These are phyloP conservation scores for Aspergillus japonicus DNA, from an alignment of 2,329 filamentous ascomycete genomes.

Conservation along the genomic window DNA sequence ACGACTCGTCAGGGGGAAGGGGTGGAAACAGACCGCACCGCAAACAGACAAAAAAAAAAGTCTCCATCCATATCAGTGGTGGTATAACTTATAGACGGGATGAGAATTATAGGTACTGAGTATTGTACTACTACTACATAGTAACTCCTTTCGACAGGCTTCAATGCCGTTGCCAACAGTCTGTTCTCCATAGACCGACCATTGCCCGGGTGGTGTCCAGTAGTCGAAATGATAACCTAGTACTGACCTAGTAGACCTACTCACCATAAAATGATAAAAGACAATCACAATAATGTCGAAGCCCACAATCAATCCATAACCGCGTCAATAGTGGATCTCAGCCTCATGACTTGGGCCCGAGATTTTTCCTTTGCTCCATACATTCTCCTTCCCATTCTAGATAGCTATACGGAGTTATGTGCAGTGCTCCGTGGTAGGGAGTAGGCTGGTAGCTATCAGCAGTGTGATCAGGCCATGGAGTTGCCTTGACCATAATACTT, in stretches of 20 bases:
- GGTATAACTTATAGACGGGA: background rate
- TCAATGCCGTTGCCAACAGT: background rate
- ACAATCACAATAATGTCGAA: background rate
- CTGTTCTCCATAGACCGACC: background rate
- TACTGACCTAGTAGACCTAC: no score
- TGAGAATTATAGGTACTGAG: background rate
- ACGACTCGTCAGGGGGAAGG: background rate
- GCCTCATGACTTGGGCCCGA: constrained; percentile 6
- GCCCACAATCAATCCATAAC: background rate
- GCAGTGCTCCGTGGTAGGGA: no score
- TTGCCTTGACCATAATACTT: no score
- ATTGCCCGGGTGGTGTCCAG: background rate
- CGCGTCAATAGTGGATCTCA: constrained; percentile 5
- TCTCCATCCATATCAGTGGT: background rate
- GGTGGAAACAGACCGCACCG: background rate
- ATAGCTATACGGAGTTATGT: background rate
- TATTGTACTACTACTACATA: background rate
- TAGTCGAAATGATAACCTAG: background rate
- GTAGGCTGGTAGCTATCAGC: background rate
- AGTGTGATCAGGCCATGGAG: background rate
- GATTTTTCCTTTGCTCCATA: background rate
- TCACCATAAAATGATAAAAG: background rate
- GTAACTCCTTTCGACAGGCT: background rate
- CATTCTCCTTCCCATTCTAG: background rate
- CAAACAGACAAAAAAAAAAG: background rate